Percentiles rank a stretch among this genome's conserved stretches.
These are phyloP conservation scores for Wickerhamomyces mucosus DNA, from an alignment of 805 yeast genomes.

Conservation along the genomic window DNA sequence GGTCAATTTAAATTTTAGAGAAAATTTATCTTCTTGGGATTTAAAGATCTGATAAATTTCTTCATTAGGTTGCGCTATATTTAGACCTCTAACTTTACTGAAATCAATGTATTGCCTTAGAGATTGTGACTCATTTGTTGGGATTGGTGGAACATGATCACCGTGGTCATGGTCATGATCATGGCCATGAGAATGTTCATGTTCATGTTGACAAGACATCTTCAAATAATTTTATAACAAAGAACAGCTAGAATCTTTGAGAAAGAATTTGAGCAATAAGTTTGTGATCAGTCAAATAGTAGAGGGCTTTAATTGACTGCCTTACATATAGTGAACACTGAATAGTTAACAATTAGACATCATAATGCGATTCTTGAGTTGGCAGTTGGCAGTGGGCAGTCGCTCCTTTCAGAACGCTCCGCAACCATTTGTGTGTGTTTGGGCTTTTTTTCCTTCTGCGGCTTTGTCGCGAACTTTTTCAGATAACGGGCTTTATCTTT, in stretches of 20 bases:
- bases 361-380: too few relatives aligned
- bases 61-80: conserved; percentile 42
- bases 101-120: conserved; percentile 52
- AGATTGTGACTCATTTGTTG: conserved; percentile 64
- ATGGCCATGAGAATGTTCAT: conserved; percentile 14
- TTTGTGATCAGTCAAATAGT: too few relatives aligned
- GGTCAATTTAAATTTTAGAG: conserved; percentile 36
- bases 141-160: conserved; percentile 47
- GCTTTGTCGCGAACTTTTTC: too few relatives aligned
- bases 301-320: too few relatives aligned
- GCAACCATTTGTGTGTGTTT: too few relatives aligned
- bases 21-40: conserved; percentile 29
- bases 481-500: too few relatives aligned
- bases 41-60: conserved; percentile 42
- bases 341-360: too few relatives aligned
- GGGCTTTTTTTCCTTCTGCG: too few relatives aligned
- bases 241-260: not conserved
- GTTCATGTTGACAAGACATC: conserved; percentile 28
- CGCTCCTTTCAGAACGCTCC: too few relatives aligned
- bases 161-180: conserved; percentile 11
- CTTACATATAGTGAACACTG: too few relatives aligned
- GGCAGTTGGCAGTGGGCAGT: too few relatives aligned
- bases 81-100: conserved; percentile 51
- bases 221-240: too few relatives aligned
- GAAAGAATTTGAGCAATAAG: not conserved